Conservation (phyloP, 148 eudicot genomes). For the Nyssa sinensis region DNA sequence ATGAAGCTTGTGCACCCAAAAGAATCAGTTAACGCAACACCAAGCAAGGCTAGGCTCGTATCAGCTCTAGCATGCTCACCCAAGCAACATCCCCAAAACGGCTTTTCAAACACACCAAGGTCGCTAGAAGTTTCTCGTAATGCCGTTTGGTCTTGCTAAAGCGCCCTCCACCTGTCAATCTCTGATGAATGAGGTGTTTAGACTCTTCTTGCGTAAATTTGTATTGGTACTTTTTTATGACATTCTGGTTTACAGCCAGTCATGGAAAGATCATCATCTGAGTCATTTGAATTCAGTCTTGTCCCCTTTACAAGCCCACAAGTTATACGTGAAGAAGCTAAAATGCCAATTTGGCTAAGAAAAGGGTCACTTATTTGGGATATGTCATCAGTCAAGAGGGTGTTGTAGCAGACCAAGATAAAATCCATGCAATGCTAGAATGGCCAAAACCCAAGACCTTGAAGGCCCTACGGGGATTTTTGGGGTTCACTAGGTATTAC, state of each 20-base stretch:
- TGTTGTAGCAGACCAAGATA: neutral
- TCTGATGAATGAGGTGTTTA: constrained; percentile 11
- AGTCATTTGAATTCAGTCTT: neutral
- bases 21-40: no score
- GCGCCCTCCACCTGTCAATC: constrained; percentile 6
- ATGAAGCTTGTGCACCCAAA: no score
- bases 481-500: constrained; percentile 5
- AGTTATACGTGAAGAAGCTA: neutral
- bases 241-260: neutral
- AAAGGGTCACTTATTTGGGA: neutral
- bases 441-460: neutral
- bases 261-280: neutral
- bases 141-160: constrained; percentile 6
- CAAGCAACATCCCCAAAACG: neutral
- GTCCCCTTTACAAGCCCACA: neutral
- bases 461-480: neutral
- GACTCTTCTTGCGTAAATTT: neutral
- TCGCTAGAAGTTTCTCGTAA: constrained; percentile 1
- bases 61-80: no score
- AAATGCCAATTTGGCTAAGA: neutral
- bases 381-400: neutral
- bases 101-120: constrained; percentile 6
- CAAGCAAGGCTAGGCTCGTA: no score
- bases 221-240: constrained; percentile 7
- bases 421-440: neutral